Base-by-base conservation (phyloP, 2,329 filamentous ascomycete species). In the Daldinia eschscholtzii region DNA sequence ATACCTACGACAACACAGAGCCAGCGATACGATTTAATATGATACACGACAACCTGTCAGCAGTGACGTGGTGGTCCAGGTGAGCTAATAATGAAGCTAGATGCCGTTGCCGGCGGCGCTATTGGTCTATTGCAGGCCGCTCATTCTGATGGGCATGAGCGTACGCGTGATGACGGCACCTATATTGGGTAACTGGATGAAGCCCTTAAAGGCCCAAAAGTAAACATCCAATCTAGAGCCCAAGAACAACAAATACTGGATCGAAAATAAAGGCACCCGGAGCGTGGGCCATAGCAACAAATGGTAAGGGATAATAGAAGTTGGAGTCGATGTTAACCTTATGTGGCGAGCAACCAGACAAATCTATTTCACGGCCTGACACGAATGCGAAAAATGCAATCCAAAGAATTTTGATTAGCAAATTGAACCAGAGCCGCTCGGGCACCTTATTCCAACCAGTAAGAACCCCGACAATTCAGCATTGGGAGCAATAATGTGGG, bases 1-100 rank as follows among this genome's bases (percentile, higher is more conserved):
- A 58, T 48, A 62, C 39, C 28, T 46, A 57, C 58, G 52, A 65
- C 66, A 62, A 64, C 62, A 50, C 62, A 65, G 55, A 60, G 37
- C 41, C 28, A 52, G 30, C 41, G 30, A 52, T 30, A 12, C 23
- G 26, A 60, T 57, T 59, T 55, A 20, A 63, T 63, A 67, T 61
- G 59, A 41, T 56, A 60, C 64, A 62, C 64, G 55, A 62, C 55
- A 62, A 50, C 57, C 46, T 39, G 57, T 44, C 41, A 57, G 37
- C 33, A 50, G 53, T 65, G 61, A 65, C 65, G 65, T 65, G 65
- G 57, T 64, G 41, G 52, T 58, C 30, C 37, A 15, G 59, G 44
- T 55, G 44, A 53, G 55, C 59, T 50, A 67, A 39, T 48, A 41
- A 44, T 46, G 58, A 58, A 44, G 64, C 56, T 60, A 41, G 64